Base-by-base conservation (phyloP, 371 early-diverging fungal genomes). In the Zopfochytrium polystomum region DNA sequence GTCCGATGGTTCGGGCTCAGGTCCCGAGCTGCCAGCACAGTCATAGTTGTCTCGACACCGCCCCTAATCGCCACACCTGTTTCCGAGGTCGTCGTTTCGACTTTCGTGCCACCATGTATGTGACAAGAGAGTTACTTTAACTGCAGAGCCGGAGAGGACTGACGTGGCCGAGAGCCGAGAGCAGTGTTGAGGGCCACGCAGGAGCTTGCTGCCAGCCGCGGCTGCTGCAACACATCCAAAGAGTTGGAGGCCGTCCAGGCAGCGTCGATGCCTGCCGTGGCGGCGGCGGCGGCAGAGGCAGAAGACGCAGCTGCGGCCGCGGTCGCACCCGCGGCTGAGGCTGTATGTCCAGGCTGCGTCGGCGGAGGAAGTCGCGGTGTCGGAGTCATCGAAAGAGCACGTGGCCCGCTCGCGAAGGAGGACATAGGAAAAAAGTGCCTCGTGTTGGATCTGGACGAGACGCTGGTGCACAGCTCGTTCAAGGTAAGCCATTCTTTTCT, bases 361-460 rank as follows among this genome's bases (percentile, higher is more conserved):
- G 7, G 6, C 47, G 47, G 20, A 7, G 47, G 22, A 47, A 47
- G 25, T 18, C 20, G 25, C 22, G 20, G 47, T 7, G 47, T 47
- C 7, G 26, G n/a, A 13, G 34, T 58, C 25, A 13, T 58, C 7
- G 49, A 58, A 48, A 29, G 35, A 3, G 58, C 58, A 3, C 46
- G 31, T 34, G 46, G 49, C 34, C 49, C 29, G 11, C 3, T 23
- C 2, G 31, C 25, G 47, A 26, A 26, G n/a, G n/a, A n/a, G n/a
- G n/a, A n/a, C n/a, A n/a, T n/a, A n/a, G n/a, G n/a, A n/a, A n/a
- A n/a, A n/a, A n/a, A n/a, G n/a, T n/a, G n/a, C n/a, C n/a, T n/a
- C n/a, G n/a, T n/a, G n/a, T n/a, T n/a, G n/a, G n/a, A n/a, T 71
- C 78, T 92, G 63, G 89, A 90, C 71, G 90, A 90, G 62, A 90